A percentile compares a stretch with the other conserved stretches of the same genome.
Conservation (phyloP, 2,329 filamentous ascomycete species). For the Aspergillus pseudonomiae region DNA sequence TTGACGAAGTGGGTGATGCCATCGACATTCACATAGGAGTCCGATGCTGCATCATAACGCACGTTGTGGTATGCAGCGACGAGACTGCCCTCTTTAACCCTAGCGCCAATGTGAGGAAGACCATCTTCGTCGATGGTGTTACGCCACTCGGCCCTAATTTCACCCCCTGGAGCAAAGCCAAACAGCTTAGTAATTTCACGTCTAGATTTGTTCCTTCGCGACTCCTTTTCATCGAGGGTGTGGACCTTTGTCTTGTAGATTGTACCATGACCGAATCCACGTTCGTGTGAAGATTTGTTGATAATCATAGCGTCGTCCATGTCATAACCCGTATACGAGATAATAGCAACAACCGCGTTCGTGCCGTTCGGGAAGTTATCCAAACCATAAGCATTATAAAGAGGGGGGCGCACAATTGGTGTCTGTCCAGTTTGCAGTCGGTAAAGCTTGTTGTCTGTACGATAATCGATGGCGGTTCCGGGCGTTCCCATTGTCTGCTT, state of each 20-base stretch:
- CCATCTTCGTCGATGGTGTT: slow-evolving; percentile 83
- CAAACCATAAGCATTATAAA: slow-evolving; percentile 94
- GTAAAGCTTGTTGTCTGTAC: slow-evolving; percentile 97
- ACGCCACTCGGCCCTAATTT: slow-evolving; percentile 71
- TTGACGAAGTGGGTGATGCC: slow-evolving; percentile 84
- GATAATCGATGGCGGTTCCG: slow-evolving; percentile 77
- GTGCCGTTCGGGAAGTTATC: slow-evolving; percentile 98
- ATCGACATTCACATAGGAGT: slow-evolving; percentile 81
- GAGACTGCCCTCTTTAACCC: slow-evolving; percentile 78
- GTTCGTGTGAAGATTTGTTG: slow-evolving; percentile 95
- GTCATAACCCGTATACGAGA: slow-evolving; percentile 98
- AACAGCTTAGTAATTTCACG: slow-evolving; percentile 80
- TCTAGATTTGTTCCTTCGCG: slow-evolving; percentile 64
- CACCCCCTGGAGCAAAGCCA: slow-evolving; percentile 80
- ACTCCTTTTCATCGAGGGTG: slow-evolving; percentile 76
- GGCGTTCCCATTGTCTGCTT: slow-evolving; percentile 99
- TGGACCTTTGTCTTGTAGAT: slow-evolving; percentile 98
- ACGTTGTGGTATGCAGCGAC: slow-evolving; percentile 91
- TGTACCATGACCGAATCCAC: slow-evolving; percentile 92
- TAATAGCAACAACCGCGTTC: slow-evolving; percentile 94
- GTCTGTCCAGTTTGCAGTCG: slow-evolving; percentile 94
- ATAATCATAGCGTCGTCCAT: slow-evolving; percentile 99
- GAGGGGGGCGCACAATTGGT: slow-evolving; percentile 84
- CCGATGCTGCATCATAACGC: slow-evolving; percentile 69
- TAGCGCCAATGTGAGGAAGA: slow-evolving; percentile 76